Evolutionary conservation across 257 asterid species (phyloP), one percentile per base, ranked within the genome.

Genomic region (Solanum chiquidenum): DNA sequence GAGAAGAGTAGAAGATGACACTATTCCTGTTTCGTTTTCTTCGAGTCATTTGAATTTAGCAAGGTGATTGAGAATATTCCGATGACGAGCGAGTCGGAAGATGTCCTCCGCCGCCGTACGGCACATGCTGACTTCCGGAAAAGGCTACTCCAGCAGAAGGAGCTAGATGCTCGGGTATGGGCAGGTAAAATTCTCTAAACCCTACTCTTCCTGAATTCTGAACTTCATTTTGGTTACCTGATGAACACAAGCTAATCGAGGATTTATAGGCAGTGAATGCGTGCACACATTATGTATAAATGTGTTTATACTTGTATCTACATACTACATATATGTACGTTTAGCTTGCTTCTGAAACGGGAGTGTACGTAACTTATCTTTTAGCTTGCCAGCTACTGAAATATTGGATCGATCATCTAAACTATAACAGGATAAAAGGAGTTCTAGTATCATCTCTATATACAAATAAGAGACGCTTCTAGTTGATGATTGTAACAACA

Each of bases 91-190:
- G 98, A 94, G 87, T 91, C 72, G 49, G 94, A 93, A 64, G 96
- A 94, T 35, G 94, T 89, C 60, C 89, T 46, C n/a, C 94, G 96
- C 58, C 95, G 98, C 79, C 93, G 92, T 55, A 9, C 77, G 80
- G 94, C 94, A 77, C 34, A 87, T 64, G 85, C 90, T 8, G 98
- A 92, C 5, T 94, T 92, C 90, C 91, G 94, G 89, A 93, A 92
- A 87, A 94, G 91, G 93, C 94, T 93, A 16, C 93, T 94, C 25
- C 91, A 85, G 83, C 96, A 94, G 76, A 94, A 93, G 75, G 98
- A 94, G 69, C 94, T 93, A 85, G 95, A 93, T 85, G 93, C 94
- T 87, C 95, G 94, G 83, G 93, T 94, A 88, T 93, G 94, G 86
- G 83, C 94, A 74, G 95, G 96, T 94, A 86, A 62, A 12, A 13